Evolutionary conservation across 345 rosid species (phyloP), one percentile per base, ranked within the genome.

Genomic region (Linum usitatissimum): DNA sequence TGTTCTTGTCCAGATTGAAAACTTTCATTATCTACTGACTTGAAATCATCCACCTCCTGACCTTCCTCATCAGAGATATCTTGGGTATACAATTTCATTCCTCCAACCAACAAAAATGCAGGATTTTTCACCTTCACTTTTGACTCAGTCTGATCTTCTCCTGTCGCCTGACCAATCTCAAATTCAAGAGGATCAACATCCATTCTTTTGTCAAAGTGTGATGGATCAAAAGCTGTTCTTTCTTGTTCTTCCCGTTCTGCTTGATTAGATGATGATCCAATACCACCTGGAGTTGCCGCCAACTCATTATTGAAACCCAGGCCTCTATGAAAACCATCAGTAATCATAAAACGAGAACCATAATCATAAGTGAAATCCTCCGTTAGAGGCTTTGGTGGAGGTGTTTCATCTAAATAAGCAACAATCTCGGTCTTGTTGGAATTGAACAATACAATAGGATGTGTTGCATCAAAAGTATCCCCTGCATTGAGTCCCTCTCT

Each of bases 51-150:
- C 49, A 4, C 49, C 9, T 42, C 68, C 64, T 83, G 85, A 75
- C 79, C 81, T 78, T 76, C 85, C 60, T 49, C 83, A 54, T 74
- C 82, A 72, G 91, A 83, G 21, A 84, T 55, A 78, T 90, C 99
- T 70, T 87, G 76, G 3, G 97, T 87, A 64, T 77, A 93, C 9
- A 90, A 57, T 66, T 79, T 90, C 73, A 84, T 34, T 60, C 95
- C 85, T 53, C 90, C 99, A 30, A 93, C 76, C 42, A 92, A 90
- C n/a, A 93, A 66, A 69, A 73, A 93, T 20, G 84, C 97, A 1
- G 87, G 73, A 62, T 93, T 90, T 72, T 76, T 73, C 75, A 67
- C 82, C 0, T 73, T 17, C 36, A 81, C 68, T 54, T 38, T 62
- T 59, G 38, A 60, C 76, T 70, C 66, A 57, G 68, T 60, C 34